Conservation (phyloP, 345 rosid genomes). For the Salix viminalis region DNA sequence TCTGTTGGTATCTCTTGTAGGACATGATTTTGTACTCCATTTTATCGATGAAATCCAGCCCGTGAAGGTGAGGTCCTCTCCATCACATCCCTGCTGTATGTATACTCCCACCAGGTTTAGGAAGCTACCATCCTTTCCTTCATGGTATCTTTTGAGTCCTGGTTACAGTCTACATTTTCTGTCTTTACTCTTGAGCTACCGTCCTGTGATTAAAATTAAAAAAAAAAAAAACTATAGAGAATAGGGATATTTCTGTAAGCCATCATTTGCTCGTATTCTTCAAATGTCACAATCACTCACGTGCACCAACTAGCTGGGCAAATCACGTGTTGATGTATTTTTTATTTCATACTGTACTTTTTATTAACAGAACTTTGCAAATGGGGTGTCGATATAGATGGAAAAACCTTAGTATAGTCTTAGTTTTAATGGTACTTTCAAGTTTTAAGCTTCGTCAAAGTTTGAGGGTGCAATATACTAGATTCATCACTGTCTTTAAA, state of each 20-base stretch:
- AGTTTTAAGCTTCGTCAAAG: too few relatives aligned
- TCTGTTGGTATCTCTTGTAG: constrained; percentile 1
- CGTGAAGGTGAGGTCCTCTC: constrained; percentile 22
- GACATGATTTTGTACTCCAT: background rate
- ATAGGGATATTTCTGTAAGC: constrained; percentile 6
- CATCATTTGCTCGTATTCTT: constrained; percentile 14
- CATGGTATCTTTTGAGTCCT: too few relatives aligned
- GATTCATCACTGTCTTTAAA: background rate
- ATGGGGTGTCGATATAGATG: too few relatives aligned
- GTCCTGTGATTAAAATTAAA: constrained; percentile 10
- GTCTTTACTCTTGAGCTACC: background rate
- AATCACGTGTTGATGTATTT: constrained; percentile 26
- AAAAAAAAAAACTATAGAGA: background rate
- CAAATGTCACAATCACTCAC: constrained; percentile 36
- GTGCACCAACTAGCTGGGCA: constrained; percentile 19
- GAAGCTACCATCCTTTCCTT: background rate
- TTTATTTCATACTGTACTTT: background rate
- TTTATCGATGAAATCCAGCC: background rate
- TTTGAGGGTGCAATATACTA: too few relatives aligned
- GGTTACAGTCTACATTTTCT: background rate
- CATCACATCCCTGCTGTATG: background rate
- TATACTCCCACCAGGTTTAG: background rate
- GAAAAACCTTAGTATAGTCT: too few relatives aligned
- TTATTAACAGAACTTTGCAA: too few relatives aligned
- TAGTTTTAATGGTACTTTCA: too few relatives aligned